A percentile compares a stretch with the other conserved stretches of the same genome.
Evolutionary conservation across 2,329 filamentous ascomycete genomes (phyloP).

Genomic region (Bipolaris zeicola): DNA sequence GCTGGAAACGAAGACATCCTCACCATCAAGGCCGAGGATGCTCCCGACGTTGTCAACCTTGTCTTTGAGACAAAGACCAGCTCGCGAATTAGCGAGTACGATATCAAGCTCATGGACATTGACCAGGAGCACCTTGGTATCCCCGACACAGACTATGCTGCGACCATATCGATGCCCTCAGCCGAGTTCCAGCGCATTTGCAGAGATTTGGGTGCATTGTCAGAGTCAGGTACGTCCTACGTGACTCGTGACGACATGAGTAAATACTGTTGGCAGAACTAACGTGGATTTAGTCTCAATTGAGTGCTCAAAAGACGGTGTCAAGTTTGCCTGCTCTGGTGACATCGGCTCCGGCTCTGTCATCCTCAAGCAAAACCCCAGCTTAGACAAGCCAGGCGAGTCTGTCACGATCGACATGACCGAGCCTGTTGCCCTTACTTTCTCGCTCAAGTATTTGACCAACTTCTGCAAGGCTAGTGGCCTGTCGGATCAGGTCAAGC

Average conservation of each 20-base stretch:
- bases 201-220: slow-evolving; percentile 87
- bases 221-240: slow-evolving; percentile 80
- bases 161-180: slow-evolving; percentile 86
- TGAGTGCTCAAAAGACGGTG: slow-evolving; percentile 93
- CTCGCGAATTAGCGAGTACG: slow-evolving; percentile 96
- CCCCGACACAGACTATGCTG: slow-evolving; percentile 97
- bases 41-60: slow-evolving; percentile 92
- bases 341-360: slow-evolving; percentile 97
- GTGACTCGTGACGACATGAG: not conserved
- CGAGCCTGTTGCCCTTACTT: slow-evolving; percentile 92
- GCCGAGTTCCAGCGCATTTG: slow-evolving; percentile 94
- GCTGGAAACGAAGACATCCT: slow-evolving; percentile 93
- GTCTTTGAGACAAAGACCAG: slow-evolving; percentile 88
- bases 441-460: slow-evolving; percentile 98
- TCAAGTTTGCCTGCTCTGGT: slow-evolving; percentile 91
- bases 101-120: slow-evolving; percentile 99
- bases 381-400: slow-evolving; percentile 84
- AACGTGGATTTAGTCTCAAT: slow-evolving; percentile 72
- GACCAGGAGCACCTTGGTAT: slow-evolving; percentile 99
- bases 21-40: slow-evolving; percentile 96
- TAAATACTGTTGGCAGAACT: slow-evolving; percentile 23
- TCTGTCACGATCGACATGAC: slow-evolving; percentile 88
- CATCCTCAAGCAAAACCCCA: slow-evolving; percentile 84
- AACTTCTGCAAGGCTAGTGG: slow-evolving; percentile 99
- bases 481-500: slow-evolving; percentile 80